These are phyloP conservation scores for Aspergillus amoenus DNA, from an alignment of 2,329 filamentous ascomycete genomes.

Conservation along the genomic window DNA sequence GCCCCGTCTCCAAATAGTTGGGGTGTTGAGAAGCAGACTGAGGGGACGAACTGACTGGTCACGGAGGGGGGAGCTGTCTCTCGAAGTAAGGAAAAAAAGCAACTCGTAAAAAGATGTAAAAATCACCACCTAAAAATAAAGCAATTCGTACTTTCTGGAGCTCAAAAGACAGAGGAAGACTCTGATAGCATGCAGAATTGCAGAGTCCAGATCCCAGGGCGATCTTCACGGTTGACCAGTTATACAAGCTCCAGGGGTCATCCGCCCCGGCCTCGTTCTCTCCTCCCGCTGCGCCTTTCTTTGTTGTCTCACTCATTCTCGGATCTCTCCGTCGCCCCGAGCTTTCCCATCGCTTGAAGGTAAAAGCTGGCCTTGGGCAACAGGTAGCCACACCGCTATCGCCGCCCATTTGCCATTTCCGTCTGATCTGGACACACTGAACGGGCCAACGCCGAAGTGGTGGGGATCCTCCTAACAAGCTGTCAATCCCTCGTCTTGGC, in stretches of 20 bases:
- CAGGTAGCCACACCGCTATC: not conserved
- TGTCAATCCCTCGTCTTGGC: constrained; percentile 21
- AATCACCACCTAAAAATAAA: not conserved
- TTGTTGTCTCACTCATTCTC: not conserved
- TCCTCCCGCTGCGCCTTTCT: not conserved
- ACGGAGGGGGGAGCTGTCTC: not conserved
- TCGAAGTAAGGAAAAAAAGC: not conserved
- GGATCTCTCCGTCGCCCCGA: not conserved
- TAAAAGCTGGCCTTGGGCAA: not conserved
- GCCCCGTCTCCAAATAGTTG: not conserved
- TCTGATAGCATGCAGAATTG: not conserved
- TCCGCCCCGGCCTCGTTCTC: not conserved
- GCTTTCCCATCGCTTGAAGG: not conserved
- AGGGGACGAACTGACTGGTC: constrained; percentile 4
- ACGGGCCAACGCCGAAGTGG: constrained; percentile 22
- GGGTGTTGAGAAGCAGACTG: not conserved
- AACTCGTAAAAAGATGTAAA: not conserved
- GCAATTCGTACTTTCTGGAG: not conserved
- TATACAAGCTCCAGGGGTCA: constrained; percentile 4
- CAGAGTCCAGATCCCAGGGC: not conserved
- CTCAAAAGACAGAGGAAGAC: not conserved
- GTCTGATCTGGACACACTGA: not conserved
- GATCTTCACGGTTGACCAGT: not conserved
- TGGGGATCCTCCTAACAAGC: constrained; percentile 18
- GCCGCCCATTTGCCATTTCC: not conserved